Conservation (phyloP, 805 yeast species). For the Candida maris region DNA sequence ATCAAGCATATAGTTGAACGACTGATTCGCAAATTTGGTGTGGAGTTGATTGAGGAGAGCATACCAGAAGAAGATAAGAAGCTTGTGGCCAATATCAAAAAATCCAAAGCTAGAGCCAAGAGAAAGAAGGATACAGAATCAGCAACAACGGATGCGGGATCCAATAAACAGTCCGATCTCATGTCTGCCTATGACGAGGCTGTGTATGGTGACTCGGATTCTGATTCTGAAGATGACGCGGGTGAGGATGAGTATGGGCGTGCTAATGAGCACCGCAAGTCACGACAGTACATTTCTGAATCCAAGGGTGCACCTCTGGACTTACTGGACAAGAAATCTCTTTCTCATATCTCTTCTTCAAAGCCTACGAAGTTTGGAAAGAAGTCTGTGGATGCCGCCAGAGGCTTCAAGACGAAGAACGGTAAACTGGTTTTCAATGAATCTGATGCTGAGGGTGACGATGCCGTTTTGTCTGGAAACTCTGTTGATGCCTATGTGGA, state of each 20-base stretch:
- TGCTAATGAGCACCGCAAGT: conserved; percentile 19
- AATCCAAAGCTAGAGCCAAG: conserved; percentile 79
- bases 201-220: conserved; percentile 70
- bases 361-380: conserved; percentile 63
- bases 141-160: conserved; percentile 16
- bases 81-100: conserved; percentile 79
- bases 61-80: conserved; percentile 92
- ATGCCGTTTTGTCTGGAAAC: conserved; percentile 38
- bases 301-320: conserved; percentile 75
- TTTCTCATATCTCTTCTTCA: conserved; percentile 85
- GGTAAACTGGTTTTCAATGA: conserved; percentile 72
- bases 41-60: conserved; percentile 70
- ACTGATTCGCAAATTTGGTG: conserved; percentile 85
- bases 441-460: conserved; percentile 47
- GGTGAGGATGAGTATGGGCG: conserved; percentile 26
- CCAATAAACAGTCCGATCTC: conserved; percentile 36
- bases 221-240: conserved; percentile 48
- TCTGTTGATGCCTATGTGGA: conserved; percentile 92
- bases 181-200: conserved; percentile 93
- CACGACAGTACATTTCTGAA: conserved; percentile 71
- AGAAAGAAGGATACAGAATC: conserved; percentile 46
- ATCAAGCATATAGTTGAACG: conserved; percentile 93
- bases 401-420: conserved; percentile 48
- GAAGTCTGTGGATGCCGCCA: conserved; percentile 36
- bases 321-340: conserved; percentile 77